phyloP scores from a whole-genome alignment of 345 rosid species.

The Brassica incana region DNA sequence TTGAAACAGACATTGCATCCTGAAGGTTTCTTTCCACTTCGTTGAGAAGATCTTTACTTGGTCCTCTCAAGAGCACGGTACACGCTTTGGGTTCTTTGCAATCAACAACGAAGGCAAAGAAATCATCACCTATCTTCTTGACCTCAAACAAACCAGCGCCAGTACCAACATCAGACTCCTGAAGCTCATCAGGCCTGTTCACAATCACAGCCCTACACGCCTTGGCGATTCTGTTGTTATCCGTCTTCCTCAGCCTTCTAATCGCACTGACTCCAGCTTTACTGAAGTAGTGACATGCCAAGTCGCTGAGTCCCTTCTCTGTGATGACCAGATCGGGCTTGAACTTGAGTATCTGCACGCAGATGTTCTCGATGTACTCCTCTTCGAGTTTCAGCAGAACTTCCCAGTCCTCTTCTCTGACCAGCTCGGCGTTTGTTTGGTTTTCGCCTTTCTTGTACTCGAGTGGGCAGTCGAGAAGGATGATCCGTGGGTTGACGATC shows the following conservation, averaged over 20 bases:
- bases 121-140: slow-evolving; percentile 92
- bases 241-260: slow-evolving; percentile 85
- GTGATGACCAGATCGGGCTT: slow-evolving; percentile 89
- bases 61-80: slow-evolving; percentile 86
- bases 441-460: slow-evolving; percentile 99
- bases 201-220: slow-evolving; percentile 96
- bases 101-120: slow-evolving; percentile 82
- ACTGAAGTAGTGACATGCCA: slow-evolving; percentile 89
- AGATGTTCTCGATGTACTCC: slow-evolving; percentile 83
- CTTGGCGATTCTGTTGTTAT: slow-evolving; percentile 93
- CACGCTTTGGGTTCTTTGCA: slow-evolving; percentile 97
- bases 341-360: slow-evolving; percentile 80
- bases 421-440: slow-evolving; percentile 93
- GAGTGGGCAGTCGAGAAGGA: slow-evolving; percentile 87
- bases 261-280: slow-evolving; percentile 96
- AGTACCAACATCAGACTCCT: slow-evolving; percentile 94
- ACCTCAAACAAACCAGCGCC: slow-evolving; percentile 96
- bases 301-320: slow-evolving; percentile 94
- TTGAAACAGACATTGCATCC: slow-evolving; percentile 98
- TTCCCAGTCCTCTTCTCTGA: slow-evolving; percentile 92
- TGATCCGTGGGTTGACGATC: slow-evolving; percentile 76
- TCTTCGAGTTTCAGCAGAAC: slow-evolving; percentile 81
- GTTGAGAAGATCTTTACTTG: slow-evolving; percentile 90
- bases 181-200: slow-evolving; percentile 89
- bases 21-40: slow-evolving; percentile 97